Evolutionary conservation across 2,329 filamentous ascomycete genomes (phyloP).

Genomic region (Aspergillus versicolor): DNA sequence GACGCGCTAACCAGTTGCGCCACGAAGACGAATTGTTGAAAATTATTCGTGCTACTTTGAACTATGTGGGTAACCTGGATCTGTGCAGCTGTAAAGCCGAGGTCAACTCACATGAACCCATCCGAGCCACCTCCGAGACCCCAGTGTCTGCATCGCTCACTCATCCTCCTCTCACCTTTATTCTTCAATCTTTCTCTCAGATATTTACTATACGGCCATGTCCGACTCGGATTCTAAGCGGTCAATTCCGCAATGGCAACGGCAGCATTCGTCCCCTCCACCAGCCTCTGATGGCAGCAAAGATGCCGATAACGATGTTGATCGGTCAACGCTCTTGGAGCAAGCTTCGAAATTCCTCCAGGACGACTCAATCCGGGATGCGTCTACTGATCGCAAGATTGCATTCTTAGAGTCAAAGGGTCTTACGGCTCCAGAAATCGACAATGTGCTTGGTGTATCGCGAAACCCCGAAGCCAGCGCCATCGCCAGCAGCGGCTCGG

Average conservation of each 20-base stretch:
- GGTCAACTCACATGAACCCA: neutral
- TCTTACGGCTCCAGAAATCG: slow-evolving; percentile 65
- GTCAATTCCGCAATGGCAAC: slow-evolving; percentile 43
- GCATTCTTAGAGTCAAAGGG: slow-evolving; percentile 78
- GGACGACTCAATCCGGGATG: slow-evolving; percentile 69
- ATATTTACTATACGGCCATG: slow-evolving; percentile 27
- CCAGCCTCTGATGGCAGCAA: slow-evolving; percentile 23
- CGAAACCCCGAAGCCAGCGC: slow-evolving; percentile 31
- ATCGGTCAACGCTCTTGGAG: slow-evolving; percentile 51
- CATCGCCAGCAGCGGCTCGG: slow-evolving; percentile 12
- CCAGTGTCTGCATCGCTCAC: too few relatives aligned
- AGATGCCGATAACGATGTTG: slow-evolving; percentile 1
- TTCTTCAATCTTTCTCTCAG: neutral
- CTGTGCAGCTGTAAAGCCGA: neutral
- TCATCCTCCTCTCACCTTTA: neutral
- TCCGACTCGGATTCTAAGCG: slow-evolving; percentile 32
- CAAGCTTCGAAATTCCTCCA: slow-evolving; percentile 75
- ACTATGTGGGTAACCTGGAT: too few relatives aligned
- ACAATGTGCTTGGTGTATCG: slow-evolving; percentile 58
- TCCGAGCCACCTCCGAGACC: neutral
- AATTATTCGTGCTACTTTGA: too few relatives aligned
- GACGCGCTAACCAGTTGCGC: slow-evolving; percentile 1
- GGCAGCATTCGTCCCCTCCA: slow-evolving; percentile 31
- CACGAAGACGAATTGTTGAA: neutral
- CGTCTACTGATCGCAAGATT: slow-evolving; percentile 69